Conservation (phyloP, 1,284 basidiomycete genomes). For the Psilocybe mexicana region DNA sequence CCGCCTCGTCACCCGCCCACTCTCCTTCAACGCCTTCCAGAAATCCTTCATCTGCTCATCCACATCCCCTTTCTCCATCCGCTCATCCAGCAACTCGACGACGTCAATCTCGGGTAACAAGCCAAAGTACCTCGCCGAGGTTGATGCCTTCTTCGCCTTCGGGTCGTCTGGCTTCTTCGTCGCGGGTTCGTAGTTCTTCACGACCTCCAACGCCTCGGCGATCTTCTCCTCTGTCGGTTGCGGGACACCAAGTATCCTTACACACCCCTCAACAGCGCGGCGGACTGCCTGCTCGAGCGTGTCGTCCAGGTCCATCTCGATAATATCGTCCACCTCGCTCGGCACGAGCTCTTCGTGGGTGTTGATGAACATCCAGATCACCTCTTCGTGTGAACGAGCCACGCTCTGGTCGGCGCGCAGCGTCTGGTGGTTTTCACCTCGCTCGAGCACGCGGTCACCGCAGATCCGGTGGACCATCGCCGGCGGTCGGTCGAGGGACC, state of each 20-base stretch:
- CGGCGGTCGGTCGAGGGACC: constrained; percentile 56
- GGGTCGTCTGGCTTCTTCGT: constrained; percentile 39
- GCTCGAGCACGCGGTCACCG: constrained; percentile 67
- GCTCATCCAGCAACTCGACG: constrained; percentile 41
- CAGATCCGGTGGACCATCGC: constrained; percentile 73
- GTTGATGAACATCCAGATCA: constrained; percentile 81
- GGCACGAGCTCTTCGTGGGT: constrained; percentile 73
- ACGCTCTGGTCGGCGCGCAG: constrained; percentile 51
- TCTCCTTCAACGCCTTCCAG: constrained; percentile 49
- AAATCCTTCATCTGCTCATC: constrained; percentile 37
- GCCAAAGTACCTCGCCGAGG: constrained; percentile 69
- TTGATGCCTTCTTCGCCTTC: constrained; percentile 36
- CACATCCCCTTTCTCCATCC: constrained; percentile 26
- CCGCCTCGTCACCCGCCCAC: constrained; percentile 52
- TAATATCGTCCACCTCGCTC: constrained; percentile 64
- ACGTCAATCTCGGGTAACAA: constrained; percentile 76
- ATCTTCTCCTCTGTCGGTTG: constrained; percentile 59
- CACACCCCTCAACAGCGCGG: constrained; percentile 63
- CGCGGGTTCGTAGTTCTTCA: constrained; percentile 50
- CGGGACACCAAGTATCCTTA: constrained; percentile 49
- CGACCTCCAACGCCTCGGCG: constrained; percentile 56
- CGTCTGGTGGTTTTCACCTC: constrained; percentile 86
- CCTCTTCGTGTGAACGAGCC: constrained; percentile 66
- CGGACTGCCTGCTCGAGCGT: constrained; percentile 45
- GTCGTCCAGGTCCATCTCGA: constrained; percentile 60